A percentile compares a stretch with the other conserved stretches of the same genome.
Evolutionary conservation across 148 eudicot species (phyloP).

Genomic region (Drosera capensis): DNA sequence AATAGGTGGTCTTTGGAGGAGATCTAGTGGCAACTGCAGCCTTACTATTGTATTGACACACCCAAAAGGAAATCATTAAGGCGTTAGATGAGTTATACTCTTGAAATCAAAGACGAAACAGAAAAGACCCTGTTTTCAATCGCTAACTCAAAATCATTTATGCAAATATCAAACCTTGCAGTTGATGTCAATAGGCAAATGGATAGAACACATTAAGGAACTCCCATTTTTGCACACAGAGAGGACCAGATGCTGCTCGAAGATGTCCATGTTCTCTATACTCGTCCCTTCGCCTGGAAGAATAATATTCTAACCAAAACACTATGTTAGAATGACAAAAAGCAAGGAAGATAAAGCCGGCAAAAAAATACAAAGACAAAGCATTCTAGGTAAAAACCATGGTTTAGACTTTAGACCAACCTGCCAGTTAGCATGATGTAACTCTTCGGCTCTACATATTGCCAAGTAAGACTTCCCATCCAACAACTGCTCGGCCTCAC

Average conservation of each 20-base stretch:
- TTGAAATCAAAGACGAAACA: background rate
- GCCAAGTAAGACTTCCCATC: conserved; percentile 48
- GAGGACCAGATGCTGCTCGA: conserved; percentile 61
- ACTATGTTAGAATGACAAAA: background rate
- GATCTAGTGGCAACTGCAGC: background rate
- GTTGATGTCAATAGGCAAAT: conserved; percentile 38
- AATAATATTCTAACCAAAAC: conserved; percentile 36
- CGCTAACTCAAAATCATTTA: background rate
- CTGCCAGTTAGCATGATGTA: conserved; percentile 46
- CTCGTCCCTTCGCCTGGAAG: conserved; percentile 52
- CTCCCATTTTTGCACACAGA: conserved; percentile 41
- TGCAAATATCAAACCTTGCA: conserved; percentile 31
- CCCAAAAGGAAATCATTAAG: background rate
- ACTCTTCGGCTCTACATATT: conserved; percentile 47
- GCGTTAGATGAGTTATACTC: background rate
- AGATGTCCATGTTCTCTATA: conserved; percentile 79
- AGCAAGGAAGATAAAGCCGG: conserved; percentile 1
- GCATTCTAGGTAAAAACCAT: too few species aligned
- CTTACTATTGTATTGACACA: background rate
- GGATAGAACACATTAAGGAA: conserved; percentile 49
- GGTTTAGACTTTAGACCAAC: too few species aligned
- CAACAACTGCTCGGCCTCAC: conserved; percentile 18
- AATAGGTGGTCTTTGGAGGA: background rate
- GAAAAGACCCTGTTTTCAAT: background rate
- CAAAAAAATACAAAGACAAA: background rate